Conservation (phyloP, 2,329 filamentous ascomycete genomes). For the Cladophialophora psammophila region DNA sequence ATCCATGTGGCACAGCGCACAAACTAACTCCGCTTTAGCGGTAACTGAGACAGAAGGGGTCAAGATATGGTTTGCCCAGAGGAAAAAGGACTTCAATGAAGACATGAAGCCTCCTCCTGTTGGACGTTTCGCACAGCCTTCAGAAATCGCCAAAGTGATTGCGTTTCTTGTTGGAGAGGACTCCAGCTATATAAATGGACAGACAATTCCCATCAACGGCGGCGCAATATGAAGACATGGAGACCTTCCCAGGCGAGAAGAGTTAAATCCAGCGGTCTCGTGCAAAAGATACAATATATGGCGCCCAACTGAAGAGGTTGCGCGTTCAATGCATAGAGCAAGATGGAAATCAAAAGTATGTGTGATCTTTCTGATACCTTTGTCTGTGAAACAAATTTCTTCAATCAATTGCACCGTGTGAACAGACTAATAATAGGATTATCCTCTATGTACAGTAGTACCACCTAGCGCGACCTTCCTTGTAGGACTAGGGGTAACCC, state of each 20-base stretch:
- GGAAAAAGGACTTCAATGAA: conserved; percentile 8
- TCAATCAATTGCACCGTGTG: too few relatives aligned
- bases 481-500: too few relatives aligned
- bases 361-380: not conserved
- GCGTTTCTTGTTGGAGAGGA: conserved; percentile 3
- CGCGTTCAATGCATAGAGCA: not conserved
- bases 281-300: not conserved
- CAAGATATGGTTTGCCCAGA: not conserved
- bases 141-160: conserved; percentile 6
- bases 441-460: too few relatives aligned
- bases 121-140: conserved; percentile 1
- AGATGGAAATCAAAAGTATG: not conserved
- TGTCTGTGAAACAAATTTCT: too few relatives aligned
- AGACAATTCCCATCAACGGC: not conserved
- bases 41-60: not conserved
- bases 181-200: conserved; percentile 9
- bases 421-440: too few relatives aligned
- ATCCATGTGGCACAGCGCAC: too few relatives aligned
- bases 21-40: not conserved
- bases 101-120: not conserved
- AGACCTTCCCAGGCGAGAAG: not conserved
- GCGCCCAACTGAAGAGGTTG: not conserved
- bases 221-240: not conserved
- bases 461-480: too few relatives aligned
- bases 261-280: not conserved